A percentile compares a stretch with the other conserved stretches of the same genome.
phyloP scores from a whole-genome alignment of 495 filamentous ascomycete genomes.

The Aspergillus asperescens region DNA sequence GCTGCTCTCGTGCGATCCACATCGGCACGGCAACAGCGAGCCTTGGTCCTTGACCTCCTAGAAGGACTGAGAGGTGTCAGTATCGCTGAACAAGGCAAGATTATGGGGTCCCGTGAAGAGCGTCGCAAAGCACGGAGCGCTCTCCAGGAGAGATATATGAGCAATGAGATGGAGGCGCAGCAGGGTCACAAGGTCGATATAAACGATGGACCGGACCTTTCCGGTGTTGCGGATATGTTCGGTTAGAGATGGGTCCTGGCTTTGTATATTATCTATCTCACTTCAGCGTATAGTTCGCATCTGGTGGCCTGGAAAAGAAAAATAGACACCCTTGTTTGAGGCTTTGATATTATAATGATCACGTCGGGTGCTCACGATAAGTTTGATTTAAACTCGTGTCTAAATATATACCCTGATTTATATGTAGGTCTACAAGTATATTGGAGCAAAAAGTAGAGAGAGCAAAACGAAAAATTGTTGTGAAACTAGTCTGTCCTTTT shows the following conservation, averaged over 20 bases:
- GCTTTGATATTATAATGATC: background rate
- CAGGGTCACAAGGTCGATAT: constrained; percentile 44
- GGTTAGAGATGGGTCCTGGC: constrained; percentile 28
- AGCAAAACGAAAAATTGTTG: constrained; percentile 23
- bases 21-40: constrained; percentile 69
- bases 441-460: background rate
- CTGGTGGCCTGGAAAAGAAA: constrained; percentile 7
- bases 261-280: constrained; percentile 8
- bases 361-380: background rate
- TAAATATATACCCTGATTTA: background rate
- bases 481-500: constrained; percentile 26
- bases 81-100: constrained; percentile 87
- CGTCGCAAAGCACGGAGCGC: constrained; percentile 47
- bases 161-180: constrained; percentile 42
- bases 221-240: constrained; percentile 66
- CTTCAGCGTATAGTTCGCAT: background rate
- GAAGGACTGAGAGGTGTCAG: constrained; percentile 81
- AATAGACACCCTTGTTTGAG: constrained; percentile 9
- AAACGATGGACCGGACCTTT: constrained; percentile 57
- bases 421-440: background rate
- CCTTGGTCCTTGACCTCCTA: constrained; percentile 78
- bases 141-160: constrained; percentile 55
- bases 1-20: constrained; percentile 54
- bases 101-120: constrained; percentile 49
- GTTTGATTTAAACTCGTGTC: background rate